Evolutionary conservation across 164 flowering plant genomes (phyloP).

Genomic region (Warburgia ugandensis): DNA sequence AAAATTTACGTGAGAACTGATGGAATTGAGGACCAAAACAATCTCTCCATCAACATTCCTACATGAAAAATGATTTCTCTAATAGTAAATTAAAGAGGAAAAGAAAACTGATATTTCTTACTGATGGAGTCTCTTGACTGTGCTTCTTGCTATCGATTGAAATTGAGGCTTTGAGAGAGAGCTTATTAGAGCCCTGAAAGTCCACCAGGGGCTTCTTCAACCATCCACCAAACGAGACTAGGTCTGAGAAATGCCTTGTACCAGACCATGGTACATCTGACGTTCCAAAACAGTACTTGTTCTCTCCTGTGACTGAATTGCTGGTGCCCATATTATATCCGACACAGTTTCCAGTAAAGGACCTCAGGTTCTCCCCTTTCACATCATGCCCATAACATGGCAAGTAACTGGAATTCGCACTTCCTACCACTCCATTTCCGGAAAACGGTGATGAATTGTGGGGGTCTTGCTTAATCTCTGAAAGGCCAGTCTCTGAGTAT

Average conservation of each 20-base stretch:
- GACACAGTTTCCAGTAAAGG: constrained; percentile 10
- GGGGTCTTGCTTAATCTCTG: constrained; percentile 14
- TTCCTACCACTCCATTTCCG: constrained; percentile 2
- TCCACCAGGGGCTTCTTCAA: constrained; percentile 27
- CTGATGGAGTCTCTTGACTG: constrained; percentile 24
- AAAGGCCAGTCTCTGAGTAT: constrained; percentile 7
- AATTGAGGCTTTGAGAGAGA: constrained; percentile 18
- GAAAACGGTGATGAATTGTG: constrained; percentile 9
- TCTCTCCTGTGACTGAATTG: constrained; percentile 16
- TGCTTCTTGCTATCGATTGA: constrained; percentile 30
- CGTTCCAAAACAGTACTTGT: constrained; percentile 19
- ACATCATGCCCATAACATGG: constrained; percentile 27
- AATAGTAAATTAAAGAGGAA: too few relatives aligned
- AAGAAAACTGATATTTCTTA: constrained; percentile 18
- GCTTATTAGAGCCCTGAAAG: constrained; percentile 21
- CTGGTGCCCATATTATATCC: constrained; percentile 19
- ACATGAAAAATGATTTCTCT: too few relatives aligned
- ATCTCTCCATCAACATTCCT: background rate
- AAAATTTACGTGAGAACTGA: too few relatives aligned
- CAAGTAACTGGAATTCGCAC: constrained; percentile 9
- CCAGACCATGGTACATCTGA: constrained; percentile 16
- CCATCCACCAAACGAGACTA: constrained; percentile 19
- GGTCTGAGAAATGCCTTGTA: constrained; percentile 29
- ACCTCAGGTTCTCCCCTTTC: constrained; percentile 17
- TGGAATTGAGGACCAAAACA: background rate